These are phyloP conservation scores for Dinochytrium kinnereticum DNA, from an alignment of 371 early-diverging fungal genomes.

Conservation along the genomic window DNA sequence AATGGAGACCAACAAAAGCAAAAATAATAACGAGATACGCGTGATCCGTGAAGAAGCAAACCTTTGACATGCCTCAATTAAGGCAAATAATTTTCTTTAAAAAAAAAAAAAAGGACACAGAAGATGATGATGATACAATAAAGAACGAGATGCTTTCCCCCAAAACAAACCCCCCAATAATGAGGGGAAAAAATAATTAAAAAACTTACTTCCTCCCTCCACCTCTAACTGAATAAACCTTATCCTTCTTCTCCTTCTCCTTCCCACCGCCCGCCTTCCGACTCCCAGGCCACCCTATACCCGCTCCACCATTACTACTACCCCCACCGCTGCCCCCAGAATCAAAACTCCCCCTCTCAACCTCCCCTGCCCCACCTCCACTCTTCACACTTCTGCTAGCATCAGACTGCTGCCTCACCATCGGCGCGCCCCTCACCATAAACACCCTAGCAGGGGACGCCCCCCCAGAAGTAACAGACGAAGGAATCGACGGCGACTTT, in stretches of 20 bases:
- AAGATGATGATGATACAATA: no score
- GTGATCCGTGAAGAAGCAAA: no score
- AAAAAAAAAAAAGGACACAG: no score
- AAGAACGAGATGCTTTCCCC: no score
- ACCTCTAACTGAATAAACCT: constrained; percentile 1
- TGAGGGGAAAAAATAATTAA: not conserved
- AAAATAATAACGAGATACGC: no score
- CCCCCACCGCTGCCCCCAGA: not conserved
- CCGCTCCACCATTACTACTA: not conserved
- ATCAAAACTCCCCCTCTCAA: not conserved
- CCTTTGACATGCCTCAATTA: no score
- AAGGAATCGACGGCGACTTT: constrained; percentile 3
- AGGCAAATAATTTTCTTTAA: no score
- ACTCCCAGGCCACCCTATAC: not conserved
- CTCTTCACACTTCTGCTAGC: not conserved
- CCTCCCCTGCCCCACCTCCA: not conserved
- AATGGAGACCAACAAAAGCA: no score
- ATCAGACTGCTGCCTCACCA: not conserved
- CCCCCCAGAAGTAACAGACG: not conserved
- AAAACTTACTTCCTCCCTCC: not conserved
- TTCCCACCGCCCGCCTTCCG: not conserved
- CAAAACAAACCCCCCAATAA: not conserved
- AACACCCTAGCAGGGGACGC: constrained; percentile 15
- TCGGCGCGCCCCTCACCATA: constrained; percentile 17
- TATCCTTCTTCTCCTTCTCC: constrained; percentile 13